Conservation (phyloP, 2,329 filamentous ascomycete species). For the Emergomyces pasteurianus region DNA sequence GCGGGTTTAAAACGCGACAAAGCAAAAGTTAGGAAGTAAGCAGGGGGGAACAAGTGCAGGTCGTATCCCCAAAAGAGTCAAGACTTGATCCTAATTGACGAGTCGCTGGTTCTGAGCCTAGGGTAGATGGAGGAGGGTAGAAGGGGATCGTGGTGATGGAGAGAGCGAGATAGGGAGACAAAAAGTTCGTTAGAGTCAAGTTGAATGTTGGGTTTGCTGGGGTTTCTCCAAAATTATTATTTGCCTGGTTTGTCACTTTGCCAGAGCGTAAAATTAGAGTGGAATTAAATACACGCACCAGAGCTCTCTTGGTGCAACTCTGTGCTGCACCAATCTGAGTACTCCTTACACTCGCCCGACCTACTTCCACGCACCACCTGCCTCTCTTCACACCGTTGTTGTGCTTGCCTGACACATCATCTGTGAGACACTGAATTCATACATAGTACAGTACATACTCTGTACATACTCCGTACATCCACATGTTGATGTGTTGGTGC, state of each 20-base stretch:
- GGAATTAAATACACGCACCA: background rate
- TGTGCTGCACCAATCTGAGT: background rate
- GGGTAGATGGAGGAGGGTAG: slow-evolving; percentile 2
- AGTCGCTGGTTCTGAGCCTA: background rate
- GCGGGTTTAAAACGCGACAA: background rate
- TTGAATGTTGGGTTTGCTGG: background rate
- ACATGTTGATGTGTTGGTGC: background rate
- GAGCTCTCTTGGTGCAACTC: background rate
- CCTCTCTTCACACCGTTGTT: background rate
- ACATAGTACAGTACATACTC: too few species aligned
- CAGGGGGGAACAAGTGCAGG: slow-evolving; percentile 32
- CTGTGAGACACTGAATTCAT: background rate
- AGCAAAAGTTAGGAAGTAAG: background rate
- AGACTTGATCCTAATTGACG: slow-evolving; percentile 3
- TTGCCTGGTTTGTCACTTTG: slow-evolving; percentile 1
- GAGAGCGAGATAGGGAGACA: background rate
- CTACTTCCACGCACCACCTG: background rate
- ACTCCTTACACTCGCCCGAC: background rate
- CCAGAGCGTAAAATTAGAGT: too few species aligned
- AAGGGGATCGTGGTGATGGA: slow-evolving; percentile 1
- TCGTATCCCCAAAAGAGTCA: slow-evolving; percentile 23
- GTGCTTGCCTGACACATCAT: background rate
- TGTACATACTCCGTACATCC: too few species aligned
- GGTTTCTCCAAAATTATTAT: background rate
- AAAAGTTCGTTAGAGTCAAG: background rate